phyloP scores from a whole-genome alignment of 2,329 filamentous ascomycete species.

The Nigrospora sphaerica region DNA sequence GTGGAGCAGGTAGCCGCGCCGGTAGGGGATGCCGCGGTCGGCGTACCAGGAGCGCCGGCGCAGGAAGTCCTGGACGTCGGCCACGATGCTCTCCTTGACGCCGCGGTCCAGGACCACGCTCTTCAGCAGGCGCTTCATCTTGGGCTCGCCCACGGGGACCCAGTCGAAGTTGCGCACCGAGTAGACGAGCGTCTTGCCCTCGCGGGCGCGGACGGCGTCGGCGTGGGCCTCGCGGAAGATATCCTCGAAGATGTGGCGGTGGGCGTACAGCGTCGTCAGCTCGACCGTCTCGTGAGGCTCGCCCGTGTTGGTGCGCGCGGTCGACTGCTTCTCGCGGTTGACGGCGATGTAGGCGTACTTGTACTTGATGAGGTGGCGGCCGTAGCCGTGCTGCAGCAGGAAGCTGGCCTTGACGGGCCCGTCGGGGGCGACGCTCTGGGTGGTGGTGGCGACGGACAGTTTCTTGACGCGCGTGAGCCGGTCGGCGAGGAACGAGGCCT shows the following conservation, averaged over 20 bases:
- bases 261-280: conserved; percentile 82
- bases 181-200: conserved; percentile 92
- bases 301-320: conserved; percentile 73
- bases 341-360: conserved; percentile 82
- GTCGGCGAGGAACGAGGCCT: conserved; percentile 50
- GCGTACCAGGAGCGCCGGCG: conserved; percentile 79
- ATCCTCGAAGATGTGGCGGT: conserved; percentile 82
- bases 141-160: conserved; percentile 75
- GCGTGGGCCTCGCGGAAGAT: conserved; percentile 83
- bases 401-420: conserved; percentile 74
- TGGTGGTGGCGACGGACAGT: conserved; percentile 48
- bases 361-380: conserved; percentile 81
- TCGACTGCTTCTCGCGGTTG: conserved; percentile 76
- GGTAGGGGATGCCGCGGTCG: conserved; percentile 89
- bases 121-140: conserved; percentile 77
- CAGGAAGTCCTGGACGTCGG: conserved; percentile 78
- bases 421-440: conserved; percentile 46
- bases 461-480: conserved; percentile 54
- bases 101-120: conserved; percentile 89
- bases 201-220: conserved; percentile 69
- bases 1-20: conserved; percentile 81
- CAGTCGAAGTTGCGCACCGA: conserved; percentile 79
- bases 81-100: conserved; percentile 72
- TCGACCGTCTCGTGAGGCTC: conserved; percentile 93
- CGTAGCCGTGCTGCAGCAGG: conserved; percentile 83